Percentiles rank a stretch among this genome's conserved stretches.
phyloP scores from a whole-genome alignment of 169 alveolate species.

The Babesia ovis region DNA sequence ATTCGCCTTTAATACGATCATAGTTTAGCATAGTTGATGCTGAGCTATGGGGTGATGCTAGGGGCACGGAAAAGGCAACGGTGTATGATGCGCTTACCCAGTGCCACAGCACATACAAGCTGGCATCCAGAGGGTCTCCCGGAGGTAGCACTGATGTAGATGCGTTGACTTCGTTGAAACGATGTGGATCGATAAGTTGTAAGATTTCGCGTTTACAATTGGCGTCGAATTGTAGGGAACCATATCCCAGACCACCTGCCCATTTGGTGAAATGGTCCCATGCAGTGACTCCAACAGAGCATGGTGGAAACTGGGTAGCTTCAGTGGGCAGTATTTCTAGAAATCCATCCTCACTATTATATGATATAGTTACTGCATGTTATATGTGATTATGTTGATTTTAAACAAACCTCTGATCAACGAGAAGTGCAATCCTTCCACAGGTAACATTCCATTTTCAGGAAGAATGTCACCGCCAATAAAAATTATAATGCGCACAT shows the following conservation, averaged over 20 bases:
- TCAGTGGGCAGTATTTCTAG: constrained; percentile 15
- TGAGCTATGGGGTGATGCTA: neutral
- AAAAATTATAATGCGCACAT: neutral
- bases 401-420: neutral
- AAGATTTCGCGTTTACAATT: neutral
- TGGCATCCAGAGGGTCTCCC: constrained; percentile 13
- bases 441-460: neutral
- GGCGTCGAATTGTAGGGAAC: constrained; percentile 4
- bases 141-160: neutral
- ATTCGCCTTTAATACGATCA: neutral
- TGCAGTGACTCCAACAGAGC: constrained; percentile 25
- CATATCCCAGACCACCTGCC: constrained; percentile 7
- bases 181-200: neutral
- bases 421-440: constrained; percentile 8
- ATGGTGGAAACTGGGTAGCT: constrained; percentile 28
- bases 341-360: neutral
- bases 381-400: neutral
- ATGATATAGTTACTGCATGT: constrained; percentile 6
- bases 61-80: neutral
- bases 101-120: constrained; percentile 37
- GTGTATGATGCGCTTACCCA: constrained; percentile 21
- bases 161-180: constrained; percentile 11
- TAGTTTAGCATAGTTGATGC: neutral
- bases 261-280: constrained; percentile 20
- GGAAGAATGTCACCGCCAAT: neutral